These are phyloP conservation scores for Mycena vulgaris DNA, from an alignment of 768 basidiomycete genomes.

Conservation along the genomic window DNA sequence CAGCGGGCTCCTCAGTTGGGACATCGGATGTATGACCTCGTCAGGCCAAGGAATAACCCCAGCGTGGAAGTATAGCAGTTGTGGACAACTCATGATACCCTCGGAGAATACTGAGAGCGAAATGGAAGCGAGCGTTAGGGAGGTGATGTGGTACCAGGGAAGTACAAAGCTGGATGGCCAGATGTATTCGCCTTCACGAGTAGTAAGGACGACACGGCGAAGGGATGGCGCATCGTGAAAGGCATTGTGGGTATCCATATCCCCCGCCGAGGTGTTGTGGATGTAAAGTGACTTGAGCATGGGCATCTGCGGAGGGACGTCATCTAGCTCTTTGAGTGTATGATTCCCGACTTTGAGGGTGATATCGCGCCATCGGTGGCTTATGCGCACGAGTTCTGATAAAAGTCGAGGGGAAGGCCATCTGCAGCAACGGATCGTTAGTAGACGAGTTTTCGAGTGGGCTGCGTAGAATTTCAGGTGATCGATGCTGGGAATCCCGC, in stretches of 20 bases:
- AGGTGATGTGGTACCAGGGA: slow-evolving; percentile 33
- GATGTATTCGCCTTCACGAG: background rate
- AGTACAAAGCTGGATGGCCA: slow-evolving; percentile 26
- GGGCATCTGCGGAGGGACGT: slow-evolving; percentile 13
- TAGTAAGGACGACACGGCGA: slow-evolving; percentile 12
- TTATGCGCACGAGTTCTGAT: background rate
- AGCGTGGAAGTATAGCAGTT: slow-evolving; percentile 32
- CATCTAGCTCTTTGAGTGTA: slow-evolving; percentile 3
- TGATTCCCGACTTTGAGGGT: background rate
- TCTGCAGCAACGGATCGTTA: background rate
- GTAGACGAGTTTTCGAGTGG: slow-evolving; percentile 7
- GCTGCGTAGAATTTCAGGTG: background rate
- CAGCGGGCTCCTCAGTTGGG: slow-evolving; percentile 18
- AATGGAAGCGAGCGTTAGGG: slow-evolving; percentile 25
- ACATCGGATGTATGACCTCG: background rate
- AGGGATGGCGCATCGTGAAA: slow-evolving; percentile 31
- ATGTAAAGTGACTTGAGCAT: slow-evolving; percentile 22
- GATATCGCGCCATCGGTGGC: slow-evolving; percentile 26
- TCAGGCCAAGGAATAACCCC: background rate
- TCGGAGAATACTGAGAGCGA: slow-evolving; percentile 28
- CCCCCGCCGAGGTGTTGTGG: background rate
- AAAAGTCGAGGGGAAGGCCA: background rate
- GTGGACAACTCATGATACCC: slow-evolving; percentile 27
- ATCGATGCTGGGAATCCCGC: background rate
- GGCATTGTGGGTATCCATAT: background rate